Conservation (phyloP, 768 basidiomycete genomes). For the Leucosporidium yakuticum region DNA sequence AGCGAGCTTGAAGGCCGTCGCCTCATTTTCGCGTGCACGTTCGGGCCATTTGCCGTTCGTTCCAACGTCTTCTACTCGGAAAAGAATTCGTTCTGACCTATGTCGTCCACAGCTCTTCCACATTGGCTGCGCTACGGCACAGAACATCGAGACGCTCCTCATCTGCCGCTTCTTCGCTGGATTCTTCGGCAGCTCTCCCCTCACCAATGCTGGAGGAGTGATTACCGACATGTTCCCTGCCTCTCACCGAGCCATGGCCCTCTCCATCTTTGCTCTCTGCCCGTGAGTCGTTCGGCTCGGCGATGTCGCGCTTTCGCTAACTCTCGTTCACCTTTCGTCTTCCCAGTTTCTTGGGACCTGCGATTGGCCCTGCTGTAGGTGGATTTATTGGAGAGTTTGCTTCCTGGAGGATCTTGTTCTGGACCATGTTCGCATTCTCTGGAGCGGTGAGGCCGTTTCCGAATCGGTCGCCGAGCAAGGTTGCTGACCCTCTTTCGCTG, state of each 20-base stretch:
- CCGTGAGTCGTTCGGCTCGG: neutral
- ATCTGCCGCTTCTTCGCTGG: conserved; percentile 56
- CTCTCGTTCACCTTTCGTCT: too few relatives aligned
- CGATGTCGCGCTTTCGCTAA: too few relatives aligned
- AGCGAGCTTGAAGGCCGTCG: conserved; percentile 44
- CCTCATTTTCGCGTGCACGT: conserved; percentile 45
- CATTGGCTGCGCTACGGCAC: conserved; percentile 57
- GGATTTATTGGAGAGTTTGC: neutral
- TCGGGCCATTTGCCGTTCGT: neutral
- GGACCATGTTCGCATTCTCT: neutral
- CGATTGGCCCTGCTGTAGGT: neutral
- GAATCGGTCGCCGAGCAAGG: too few relatives aligned
- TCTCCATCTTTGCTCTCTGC: neutral
- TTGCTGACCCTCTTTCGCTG: too few relatives aligned
- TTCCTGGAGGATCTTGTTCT: neutral
- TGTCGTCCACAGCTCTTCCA: neutral
- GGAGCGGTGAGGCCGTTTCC: too few relatives aligned
- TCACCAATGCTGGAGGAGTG: conserved; percentile 54
- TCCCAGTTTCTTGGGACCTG: too few relatives aligned
- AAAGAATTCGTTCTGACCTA: too few relatives aligned
- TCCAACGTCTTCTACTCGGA: too few relatives aligned
- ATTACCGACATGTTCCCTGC: conserved; percentile 35
- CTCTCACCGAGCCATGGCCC: neutral
- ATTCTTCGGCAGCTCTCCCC: conserved; percentile 56
- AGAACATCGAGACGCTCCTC: conserved; percentile 55